Base-by-base conservation (phyloP, 2,329 filamentous ascomycete species). In the Neofusicoccum sp. region DNA sequence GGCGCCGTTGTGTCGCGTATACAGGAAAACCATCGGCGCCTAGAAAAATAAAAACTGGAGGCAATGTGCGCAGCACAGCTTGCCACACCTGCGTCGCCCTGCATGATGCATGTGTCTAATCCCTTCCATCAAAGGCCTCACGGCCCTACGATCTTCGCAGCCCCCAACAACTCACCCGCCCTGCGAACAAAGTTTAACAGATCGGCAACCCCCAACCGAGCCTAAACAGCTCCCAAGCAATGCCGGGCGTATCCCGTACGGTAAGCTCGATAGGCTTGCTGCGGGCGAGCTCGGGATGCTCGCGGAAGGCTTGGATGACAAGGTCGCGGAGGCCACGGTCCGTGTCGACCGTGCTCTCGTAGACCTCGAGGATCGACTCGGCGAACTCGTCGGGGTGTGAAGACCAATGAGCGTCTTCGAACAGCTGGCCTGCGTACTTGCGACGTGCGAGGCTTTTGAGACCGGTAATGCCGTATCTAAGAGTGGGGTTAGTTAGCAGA, bases 161-260 rank as follows among this genome's bases (percentile, higher is more conserved):
- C 34, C 40, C 26, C 51, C 34, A 38, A 40, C 14, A 40, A 40
- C 12, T 16, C n/a, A 7, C 38, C 14, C 4, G 11, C 38, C n/a
- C 38, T 20, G 20, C n/a, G 7, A 40, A 16, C 16, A 44, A 31
- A 20, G 6, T 44, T 45, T 33, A 61, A 41, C 65, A 71, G 12
- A 79, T 69, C 3, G 78, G 78, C 40, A 81, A 65, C 1, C 79
- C 79, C 45, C 76, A 75, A 30, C 77, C 78, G 62, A 80, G 72
- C 62, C 79, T 76, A 69, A 76, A 81, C 6, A 82, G 72, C 64
- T 82, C 79, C 63, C 78, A 76, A 9, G 79, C 78, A 38, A 81
- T 69, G n/a, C 71, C 71, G 2, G 79, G 78, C 12, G 77, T 79
- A 30, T 78, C 76, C 48, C 76, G 73, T 51, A 81, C 73, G 16